Base-by-base conservation (phyloP, 2,329 filamentous ascomycete species). In the Periconia digitata region DNA sequence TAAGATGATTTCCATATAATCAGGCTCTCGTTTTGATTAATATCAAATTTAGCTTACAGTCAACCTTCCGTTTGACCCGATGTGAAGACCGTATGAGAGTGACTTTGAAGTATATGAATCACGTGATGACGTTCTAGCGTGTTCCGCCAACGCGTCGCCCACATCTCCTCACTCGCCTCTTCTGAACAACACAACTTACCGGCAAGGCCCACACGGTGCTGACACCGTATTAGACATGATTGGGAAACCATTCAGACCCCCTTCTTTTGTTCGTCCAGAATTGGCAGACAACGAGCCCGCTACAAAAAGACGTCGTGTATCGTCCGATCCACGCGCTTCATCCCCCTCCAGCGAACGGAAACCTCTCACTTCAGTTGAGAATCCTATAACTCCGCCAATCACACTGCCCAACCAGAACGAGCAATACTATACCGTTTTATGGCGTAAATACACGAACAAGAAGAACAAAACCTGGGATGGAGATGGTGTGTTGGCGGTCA, bases 401-500 rank as follows among this genome's bases (percentile, higher is more conserved):
- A 50, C 56, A 8, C 53, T 53, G 35, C 46, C 49, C n/a, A 60
- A 59, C 10, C 46, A 54, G 6, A 63, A 73, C 35, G 69, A 59
- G 34, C 62, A 58, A 40, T 77, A 75, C 51, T 78, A 74, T 46
- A 72, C 64, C 0, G 76, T 78, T 0, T 51, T 78, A 15, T 78
- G 76, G 85, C 82, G 86, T 17, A 88, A 87, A 66, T 81, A 79
- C 43, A 87, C 85, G 0, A 80, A 74, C 6, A 89, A 88, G 67
- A 90, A 89, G 71, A 83, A 89, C 68, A 89, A 89, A 66, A 89
- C 85, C 5, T 90, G 86, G 85, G 86, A 89, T 60, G 85, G 86
- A 2, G 86, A 90, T 68, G 86, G 85, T 1, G 76, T 88, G 2
- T 74, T 89, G 8, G 74, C 76, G 3, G 74, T 86, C 3, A 69